phyloP scores from a whole-genome alignment of 805 yeast genomes.

The Limtongozyma cylindracea region DNA sequence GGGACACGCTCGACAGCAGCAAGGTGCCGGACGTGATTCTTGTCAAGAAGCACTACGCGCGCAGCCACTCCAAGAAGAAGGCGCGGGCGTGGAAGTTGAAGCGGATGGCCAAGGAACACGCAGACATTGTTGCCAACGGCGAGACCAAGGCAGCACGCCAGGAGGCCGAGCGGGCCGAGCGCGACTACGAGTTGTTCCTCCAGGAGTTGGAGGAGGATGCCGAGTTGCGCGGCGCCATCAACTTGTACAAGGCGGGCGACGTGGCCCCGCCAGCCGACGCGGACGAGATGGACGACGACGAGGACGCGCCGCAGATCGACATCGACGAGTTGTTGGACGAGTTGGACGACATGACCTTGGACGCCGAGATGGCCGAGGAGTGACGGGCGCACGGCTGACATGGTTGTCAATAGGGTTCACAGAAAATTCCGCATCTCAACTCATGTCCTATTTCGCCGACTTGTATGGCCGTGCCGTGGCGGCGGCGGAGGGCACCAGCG shows the following conservation, averaged over 20 bases:
- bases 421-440: too few relatives aligned
- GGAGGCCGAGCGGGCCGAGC: slow-evolving; percentile 79
- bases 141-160: slow-evolving; percentile 54
- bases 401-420: too few relatives aligned
- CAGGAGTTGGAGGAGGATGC: slow-evolving; percentile 95
- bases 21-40: slow-evolving; percentile 66
- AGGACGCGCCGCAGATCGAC: slow-evolving; percentile 70
- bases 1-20: slow-evolving; percentile 38
- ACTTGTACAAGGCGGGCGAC: slow-evolving; percentile 47
- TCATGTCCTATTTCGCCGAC: too few relatives aligned
- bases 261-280: slow-evolving; percentile 7
- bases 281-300: slow-evolving; percentile 23
- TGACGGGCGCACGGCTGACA: too few relatives aligned
- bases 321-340: slow-evolving; percentile 89
- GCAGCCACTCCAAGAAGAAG: slow-evolving; percentile 52
- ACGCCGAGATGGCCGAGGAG: too few relatives aligned
- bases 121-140: slow-evolving; percentile 59
- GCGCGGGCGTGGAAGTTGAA: slow-evolving; percentile 76
- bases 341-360: slow-evolving; percentile 78
- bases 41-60: slow-evolving; percentile 71
- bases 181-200: slow-evolving; percentile 85
- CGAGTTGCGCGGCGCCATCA: slow-evolving; percentile 77
- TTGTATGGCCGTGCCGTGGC: too few relatives aligned
- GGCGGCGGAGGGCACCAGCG: too few relatives aligned
- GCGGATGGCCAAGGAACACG: slow-evolving; percentile 94